Evolutionary conservation across 2,329 filamentous ascomycete species (phyloP), one percentile per base, ranked within the genome.

Genomic region (Zasmidium angulare): DNA sequence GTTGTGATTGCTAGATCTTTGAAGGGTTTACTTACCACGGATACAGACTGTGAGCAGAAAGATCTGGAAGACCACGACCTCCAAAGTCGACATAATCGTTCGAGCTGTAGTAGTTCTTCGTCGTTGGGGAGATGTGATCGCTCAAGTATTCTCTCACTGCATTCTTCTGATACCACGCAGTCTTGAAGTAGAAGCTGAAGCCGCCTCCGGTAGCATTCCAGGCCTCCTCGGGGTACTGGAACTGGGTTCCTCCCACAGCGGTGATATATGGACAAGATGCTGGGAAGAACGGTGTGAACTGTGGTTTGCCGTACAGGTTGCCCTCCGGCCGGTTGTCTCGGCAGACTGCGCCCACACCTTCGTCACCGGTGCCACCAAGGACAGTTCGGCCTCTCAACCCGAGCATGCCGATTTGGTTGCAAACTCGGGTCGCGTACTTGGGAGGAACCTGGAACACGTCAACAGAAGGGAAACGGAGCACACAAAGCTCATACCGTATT

Each of bases 331-430:
- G 73, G 62, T 79, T 79, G 56, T 70, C 73, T 58, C 75, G 72
- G 66, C 78, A 80, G 23, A 74, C 75, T 2, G 68, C 63, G 12
- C 83, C 83, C 11, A 86, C 79, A 36, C 85, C 85, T 24, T 74
- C 72, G 65, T 90, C 86, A 3, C 88, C 88, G 10, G 81, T 82
- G 14, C 83, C 80, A 59, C 84, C 84, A 21, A 89, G 75, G 14
- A 89, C 77, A 0, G 83, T 83, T 1, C 85, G 81, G n/a, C 86
- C 87, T 43, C 86, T 83, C 0, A 84, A 80, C 20, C 86, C 86
- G 46, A 89, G 81, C 66, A 86, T 80, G 53, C 82, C 84, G 66
- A 88, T 86, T 67, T 85, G 76, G 63, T 83, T 81, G 77, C 87
- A 89, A 7, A 88, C 84, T 53, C 81, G 80, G 50, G 76, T 74